Conservation (phyloP, 257 asterid species). For the Eustoma russellianum region DNA sequence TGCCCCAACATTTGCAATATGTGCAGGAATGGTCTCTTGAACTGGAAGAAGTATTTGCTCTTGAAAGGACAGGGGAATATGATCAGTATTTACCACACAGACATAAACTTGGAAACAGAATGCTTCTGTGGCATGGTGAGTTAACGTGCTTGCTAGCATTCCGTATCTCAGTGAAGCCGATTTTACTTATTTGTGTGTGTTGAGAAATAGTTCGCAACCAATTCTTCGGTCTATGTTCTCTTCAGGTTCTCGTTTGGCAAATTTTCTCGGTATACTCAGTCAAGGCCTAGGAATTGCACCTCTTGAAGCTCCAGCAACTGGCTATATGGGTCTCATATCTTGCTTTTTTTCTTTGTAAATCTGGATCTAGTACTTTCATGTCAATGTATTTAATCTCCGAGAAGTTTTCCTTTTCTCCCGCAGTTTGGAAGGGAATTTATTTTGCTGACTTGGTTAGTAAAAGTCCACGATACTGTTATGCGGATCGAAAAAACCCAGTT, state of each 20-base stretch:
- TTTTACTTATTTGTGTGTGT: too few relatives aligned
- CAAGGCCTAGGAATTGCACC: constrained; percentile 99
- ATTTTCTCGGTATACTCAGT: constrained; percentile 90
- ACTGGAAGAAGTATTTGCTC: too few relatives aligned
- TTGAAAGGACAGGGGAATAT: too few relatives aligned
- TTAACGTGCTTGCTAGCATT: constrained; percentile 11
- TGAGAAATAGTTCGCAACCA: too few relatives aligned
- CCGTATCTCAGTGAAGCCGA: too few relatives aligned
- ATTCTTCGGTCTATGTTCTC: constrained; percentile 8
- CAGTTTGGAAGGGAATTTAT: constrained; percentile 92
- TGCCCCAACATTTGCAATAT: constrained; percentile 1
- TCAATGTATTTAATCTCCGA: not conserved
- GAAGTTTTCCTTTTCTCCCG: constrained; percentile 2
- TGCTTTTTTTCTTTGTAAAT: too few relatives aligned
- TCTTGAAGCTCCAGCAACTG: constrained; percentile 98
- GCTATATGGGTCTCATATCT: constrained; percentile 65
- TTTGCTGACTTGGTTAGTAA: constrained; percentile 96
- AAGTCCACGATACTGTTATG: constrained; percentile 93
- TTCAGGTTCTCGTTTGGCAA: constrained; percentile 88
- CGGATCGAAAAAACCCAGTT: constrained; percentile 69
- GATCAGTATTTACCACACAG: too few relatives aligned
- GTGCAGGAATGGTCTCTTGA: constrained; percentile 87
- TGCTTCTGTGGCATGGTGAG: constrained; percentile 99
- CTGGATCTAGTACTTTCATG: too few relatives aligned
- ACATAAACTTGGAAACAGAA: too few relatives aligned